phyloP scores from a whole-genome alignment of 345 rosid species.

The Laguncularia racemosa region DNA sequence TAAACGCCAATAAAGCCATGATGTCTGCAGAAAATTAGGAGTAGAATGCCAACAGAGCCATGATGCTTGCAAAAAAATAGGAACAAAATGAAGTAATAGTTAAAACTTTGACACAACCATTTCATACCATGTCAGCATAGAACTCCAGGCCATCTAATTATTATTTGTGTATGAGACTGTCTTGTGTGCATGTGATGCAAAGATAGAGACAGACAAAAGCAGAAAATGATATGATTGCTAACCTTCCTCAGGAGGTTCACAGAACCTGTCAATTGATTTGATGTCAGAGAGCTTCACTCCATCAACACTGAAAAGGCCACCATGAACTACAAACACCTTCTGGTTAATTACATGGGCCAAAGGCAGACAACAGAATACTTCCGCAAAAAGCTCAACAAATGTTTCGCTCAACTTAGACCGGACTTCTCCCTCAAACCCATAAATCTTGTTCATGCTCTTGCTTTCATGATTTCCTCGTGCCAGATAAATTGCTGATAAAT shows the following conservation, averaged over 20 bases:
- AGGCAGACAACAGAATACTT: slow-evolving; percentile 93
- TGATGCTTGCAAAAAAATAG: too few relatives aligned
- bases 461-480: slow-evolving; percentile 99
- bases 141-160: too few relatives aligned
- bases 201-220: neutral
- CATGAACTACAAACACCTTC: slow-evolving; percentile 89
- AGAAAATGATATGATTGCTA: slow-evolving; percentile 3
- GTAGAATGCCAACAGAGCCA: too few relatives aligned
- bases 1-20: too few relatives aligned
- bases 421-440: slow-evolving; percentile 99
- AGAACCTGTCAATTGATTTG: slow-evolving; percentile 77
- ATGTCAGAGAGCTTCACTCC: slow-evolving; percentile 93
- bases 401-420: slow-evolving; percentile 85
- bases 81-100: too few relatives aligned
- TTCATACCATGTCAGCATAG: too few relatives aligned
- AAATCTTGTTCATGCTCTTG: slow-evolving; percentile 99
- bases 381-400: slow-evolving; percentile 93
- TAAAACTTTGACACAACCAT: too few relatives aligned
- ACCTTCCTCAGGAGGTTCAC: slow-evolving; percentile 99
- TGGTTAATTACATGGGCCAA: slow-evolving; percentile 79
- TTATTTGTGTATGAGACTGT: too few relatives aligned
- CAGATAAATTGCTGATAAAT: slow-evolving; percentile 71
- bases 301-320: slow-evolving; percentile 95
- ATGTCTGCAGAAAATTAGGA: too few relatives aligned
- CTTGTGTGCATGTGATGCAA: neutral